Evolutionary conservation across 495 filamentous ascomycete genomes (phyloP), one percentile per base, ranked within the genome.

Genomic region (Viridothelium virens): DNA sequence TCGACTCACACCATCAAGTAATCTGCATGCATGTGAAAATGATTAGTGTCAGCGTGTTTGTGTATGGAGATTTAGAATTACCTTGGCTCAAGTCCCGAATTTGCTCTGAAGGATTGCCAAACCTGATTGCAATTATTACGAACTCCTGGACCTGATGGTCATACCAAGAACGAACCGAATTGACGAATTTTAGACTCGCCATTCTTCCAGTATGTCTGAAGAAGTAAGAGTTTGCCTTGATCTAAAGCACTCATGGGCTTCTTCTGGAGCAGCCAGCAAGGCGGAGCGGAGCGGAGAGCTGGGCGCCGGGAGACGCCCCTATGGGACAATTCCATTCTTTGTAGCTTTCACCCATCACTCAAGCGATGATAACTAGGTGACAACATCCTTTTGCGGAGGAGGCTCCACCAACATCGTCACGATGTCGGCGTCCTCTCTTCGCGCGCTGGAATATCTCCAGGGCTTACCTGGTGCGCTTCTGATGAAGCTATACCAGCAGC

Each of bases 401-500:
- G 39, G 64, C 64, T 69, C 53, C 44, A 56, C 69, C 72, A 74
- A 64, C 71, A 67, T 69, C 70, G 62, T 73, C 72, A 83, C 74
- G 68, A 91, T 91, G 89, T 84, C 87, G 72, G 85, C 87, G 74
- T 85, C 88, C 63, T 79, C 84, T 73, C 76, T 86, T 73, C 79
- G 85, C 73, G 81, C 85, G 66, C 86, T 92, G 73, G 90, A 95
- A 71, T 96, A 96, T 78, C 85, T 96, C 76, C 90, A 96, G 83
- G 82, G 86, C 74, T 88, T 96, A 70, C 89, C 91, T 37, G 91
- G 89, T 63, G 91, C 87, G n/a, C 91, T 87, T 33, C 96, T 96
- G 75, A 82, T 83, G 69, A 87, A 88, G 77, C 82, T 98, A 9
- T 98, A 98, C 82, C 89, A 91, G 79, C 92, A 96, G 81, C 94